Percentiles rank a stretch among this genome's conserved stretches.
These are phyloP conservation scores for Ophiocordyceps camponoti-floridani DNA, from an alignment of 2,329 filamentous ascomycete species.

Conservation along the genomic window DNA sequence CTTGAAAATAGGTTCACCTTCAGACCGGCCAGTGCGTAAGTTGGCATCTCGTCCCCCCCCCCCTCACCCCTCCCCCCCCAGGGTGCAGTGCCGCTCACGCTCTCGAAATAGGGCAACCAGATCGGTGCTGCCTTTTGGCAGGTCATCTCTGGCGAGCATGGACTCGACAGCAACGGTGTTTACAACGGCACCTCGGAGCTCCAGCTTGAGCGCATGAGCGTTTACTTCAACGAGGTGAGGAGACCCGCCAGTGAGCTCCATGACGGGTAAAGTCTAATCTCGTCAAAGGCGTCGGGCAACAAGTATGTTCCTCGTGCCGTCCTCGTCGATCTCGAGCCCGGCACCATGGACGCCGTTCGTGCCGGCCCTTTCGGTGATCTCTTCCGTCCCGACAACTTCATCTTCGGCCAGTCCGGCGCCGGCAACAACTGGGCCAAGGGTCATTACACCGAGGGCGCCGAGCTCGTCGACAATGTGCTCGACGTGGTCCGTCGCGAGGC, in stretches of 20 bases:
- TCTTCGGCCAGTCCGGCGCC: slow-evolving; percentile 97
- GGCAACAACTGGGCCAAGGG: slow-evolving; percentile 99
- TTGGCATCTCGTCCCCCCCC: slow-evolving; percentile 7
- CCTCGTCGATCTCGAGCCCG: slow-evolving; percentile 97
- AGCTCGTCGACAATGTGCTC: slow-evolving; percentile 94
- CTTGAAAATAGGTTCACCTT: slow-evolving; percentile 67
- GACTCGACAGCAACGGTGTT: slow-evolving; percentile 93
- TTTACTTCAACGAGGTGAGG: slow-evolving; percentile 77
- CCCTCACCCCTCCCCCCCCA: background rate
- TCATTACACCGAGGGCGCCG: slow-evolving; percentile 99
- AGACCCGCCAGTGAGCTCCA: background rate
- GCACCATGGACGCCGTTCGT: slow-evolving; percentile 98
- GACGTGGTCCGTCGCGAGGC: slow-evolving; percentile 98
- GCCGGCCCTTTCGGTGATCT: slow-evolving; percentile 96
- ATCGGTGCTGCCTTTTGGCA: slow-evolving; percentile 99
- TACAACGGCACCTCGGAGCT: slow-evolving; percentile 98
- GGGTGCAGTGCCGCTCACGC: slow-evolving; percentile 16
- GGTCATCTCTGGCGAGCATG: slow-evolving; percentile 78
- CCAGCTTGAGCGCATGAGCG: slow-evolving; percentile 99
- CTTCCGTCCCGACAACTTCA: slow-evolving; percentile 99
- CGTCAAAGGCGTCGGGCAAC: slow-evolving; percentile 71
- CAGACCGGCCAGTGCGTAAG: slow-evolving; percentile 98
- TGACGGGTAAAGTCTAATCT: background rate
- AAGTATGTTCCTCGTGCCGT: slow-evolving; percentile 99
- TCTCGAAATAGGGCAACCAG: slow-evolving; percentile 75